Percentiles rank a stretch among this genome's conserved stretches.
Conservation (phyloP, 2,329 filamentous ascomycete genomes). For the Aspergillus hortae region DNA sequence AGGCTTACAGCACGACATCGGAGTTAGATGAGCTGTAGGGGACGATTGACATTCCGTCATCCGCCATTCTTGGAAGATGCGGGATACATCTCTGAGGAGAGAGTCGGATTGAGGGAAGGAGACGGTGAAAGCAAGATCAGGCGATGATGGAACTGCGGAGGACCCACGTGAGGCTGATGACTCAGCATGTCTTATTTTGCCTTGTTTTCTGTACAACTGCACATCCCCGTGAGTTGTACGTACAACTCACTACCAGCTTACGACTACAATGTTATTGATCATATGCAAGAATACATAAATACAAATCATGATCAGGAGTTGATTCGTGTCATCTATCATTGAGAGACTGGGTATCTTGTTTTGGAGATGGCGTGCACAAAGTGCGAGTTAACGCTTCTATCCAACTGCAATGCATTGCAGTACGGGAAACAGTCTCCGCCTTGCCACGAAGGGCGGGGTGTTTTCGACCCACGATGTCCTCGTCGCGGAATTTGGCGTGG, state of each 20-base stretch:
- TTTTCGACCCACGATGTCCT: neutral
- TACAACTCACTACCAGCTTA: too few species aligned
- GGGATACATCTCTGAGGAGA: constrained; percentile 11
- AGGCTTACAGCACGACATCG: constrained; percentile 44
- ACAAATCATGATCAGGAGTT: neutral
- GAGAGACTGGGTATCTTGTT: constrained; percentile 20
- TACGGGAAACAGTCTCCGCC: too few species aligned
- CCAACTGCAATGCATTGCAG: too few species aligned
- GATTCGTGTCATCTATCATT: constrained; percentile 7
- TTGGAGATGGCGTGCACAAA: constrained; percentile 4
- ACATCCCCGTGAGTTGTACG: too few species aligned
- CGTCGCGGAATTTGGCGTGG: neutral
- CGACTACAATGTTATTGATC: too few species aligned
- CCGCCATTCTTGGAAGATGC: constrained; percentile 28
- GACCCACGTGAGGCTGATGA: constrained; percentile 17
- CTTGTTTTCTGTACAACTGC: too few species aligned
- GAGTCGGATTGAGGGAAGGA: neutral
- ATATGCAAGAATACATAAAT: too few species aligned
- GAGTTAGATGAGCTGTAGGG: constrained; percentile 41
- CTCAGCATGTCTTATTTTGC: neutral
- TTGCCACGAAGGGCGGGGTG: neutral
- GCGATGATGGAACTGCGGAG: constrained; percentile 8
- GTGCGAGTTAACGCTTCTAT: too few species aligned
- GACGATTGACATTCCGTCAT: constrained; percentile 41
- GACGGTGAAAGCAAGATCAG: neutral